Conservation (phyloP, 345 rosid species). For the Rhodamnia rubescens region DNA sequence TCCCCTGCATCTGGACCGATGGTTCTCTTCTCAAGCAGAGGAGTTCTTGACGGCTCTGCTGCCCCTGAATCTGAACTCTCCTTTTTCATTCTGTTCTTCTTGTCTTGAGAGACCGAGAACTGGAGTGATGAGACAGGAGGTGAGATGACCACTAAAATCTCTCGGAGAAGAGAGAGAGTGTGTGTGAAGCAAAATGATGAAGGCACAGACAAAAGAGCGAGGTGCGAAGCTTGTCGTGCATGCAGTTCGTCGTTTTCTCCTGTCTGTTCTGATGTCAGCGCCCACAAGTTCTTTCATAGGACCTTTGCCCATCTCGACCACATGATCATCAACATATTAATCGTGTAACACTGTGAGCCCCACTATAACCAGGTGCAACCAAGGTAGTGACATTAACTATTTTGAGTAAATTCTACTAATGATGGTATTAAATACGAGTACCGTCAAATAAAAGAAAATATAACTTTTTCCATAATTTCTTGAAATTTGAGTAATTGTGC, state of each 20-base stretch:
- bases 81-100: not conserved
- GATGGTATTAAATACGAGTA: not conserved
- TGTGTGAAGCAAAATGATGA: not conserved
- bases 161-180: not conserved
- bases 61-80: not conserved
- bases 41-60: constrained; percentile 2
- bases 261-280: not conserved
- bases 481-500: not conserved
- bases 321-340: not conserved
- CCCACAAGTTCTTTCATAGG: not conserved
- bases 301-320: not conserved
- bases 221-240: not conserved
- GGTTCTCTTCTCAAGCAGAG: constrained; percentile 13
- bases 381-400: too few species aligned
- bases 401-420: not conserved
- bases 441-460: not conserved
- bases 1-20: not conserved
- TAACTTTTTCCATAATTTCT: not conserved
- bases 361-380: not conserved
- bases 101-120: not conserved
- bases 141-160: not conserved
- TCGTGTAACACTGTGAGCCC: not conserved
- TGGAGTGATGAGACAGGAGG: not conserved
- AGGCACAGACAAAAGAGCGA: not conserved
- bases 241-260: not conserved